Conservation (phyloP, 345 rosid genomes). For the Xanthoceras sorbifolium region DNA sequence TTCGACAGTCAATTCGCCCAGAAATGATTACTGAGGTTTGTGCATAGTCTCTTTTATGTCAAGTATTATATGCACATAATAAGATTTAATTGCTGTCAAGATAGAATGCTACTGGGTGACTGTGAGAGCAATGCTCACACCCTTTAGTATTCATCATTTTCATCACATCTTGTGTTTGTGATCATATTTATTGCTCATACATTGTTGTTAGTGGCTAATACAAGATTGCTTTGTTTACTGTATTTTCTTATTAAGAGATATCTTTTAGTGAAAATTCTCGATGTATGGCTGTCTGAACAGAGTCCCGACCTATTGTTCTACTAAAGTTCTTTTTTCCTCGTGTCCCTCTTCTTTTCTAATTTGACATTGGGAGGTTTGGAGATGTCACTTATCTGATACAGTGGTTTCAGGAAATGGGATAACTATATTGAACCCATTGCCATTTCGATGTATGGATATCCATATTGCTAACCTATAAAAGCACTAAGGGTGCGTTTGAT, state of each 20-base stretch:
- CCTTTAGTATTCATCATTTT: not conserved
- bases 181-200: not conserved
- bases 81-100: not conserved
- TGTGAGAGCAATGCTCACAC: not conserved
- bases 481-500: slow-evolving; percentile 10
- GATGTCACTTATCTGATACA: not conserved
- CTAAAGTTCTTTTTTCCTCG: not conserved
- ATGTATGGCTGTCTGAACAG: not conserved
- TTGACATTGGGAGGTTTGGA: not conserved
- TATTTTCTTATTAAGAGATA: not conserved
- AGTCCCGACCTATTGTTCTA: not conserved
- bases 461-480: slow-evolving; percentile 1
- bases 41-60: not conserved
- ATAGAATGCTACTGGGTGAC: not conserved
- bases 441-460: not conserved
- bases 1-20: slow-evolving; percentile 95
- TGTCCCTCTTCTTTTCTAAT: not conserved
- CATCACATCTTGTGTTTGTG: not conserved
- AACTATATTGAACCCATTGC: not conserved
- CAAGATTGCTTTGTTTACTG: not conserved
- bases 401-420: not conserved
- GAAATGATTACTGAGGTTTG: slow-evolving; percentile 94
- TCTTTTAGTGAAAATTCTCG: not conserved
- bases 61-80: not conserved
- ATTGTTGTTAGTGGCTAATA: not conserved